A percentile compares a stretch with the other conserved stretches of the same genome.
Conservation (phyloP, 352 stramenopile species). For the Peronosclerospora sorghi region DNA sequence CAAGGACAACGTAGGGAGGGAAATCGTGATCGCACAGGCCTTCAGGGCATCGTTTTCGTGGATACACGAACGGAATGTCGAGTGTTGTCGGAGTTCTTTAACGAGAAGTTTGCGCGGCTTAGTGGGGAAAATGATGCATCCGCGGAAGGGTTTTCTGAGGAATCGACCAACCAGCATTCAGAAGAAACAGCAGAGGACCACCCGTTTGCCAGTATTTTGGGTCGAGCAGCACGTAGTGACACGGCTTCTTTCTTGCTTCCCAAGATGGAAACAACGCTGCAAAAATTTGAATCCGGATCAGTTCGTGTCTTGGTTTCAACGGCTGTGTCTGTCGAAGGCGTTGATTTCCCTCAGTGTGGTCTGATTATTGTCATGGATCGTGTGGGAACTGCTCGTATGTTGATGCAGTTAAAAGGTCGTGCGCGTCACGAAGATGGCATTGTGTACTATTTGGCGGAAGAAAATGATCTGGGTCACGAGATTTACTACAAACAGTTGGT, state of each 20-base stretch:
- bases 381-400: conserved; percentile 40
- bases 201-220: conserved; percentile 55
- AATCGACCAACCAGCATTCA: conserved; percentile 1
- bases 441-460: conserved; percentile 63
- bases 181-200: conserved; percentile 5
- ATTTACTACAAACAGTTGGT: conserved; percentile 39
- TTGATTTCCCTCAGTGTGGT: conserved; percentile 69
- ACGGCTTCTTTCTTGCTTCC: conserved; percentile 46
- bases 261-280: conserved; percentile 44
- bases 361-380: conserved; percentile 55
- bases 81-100: conserved; percentile 69
- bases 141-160: conserved; percentile 12
- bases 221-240: conserved; percentile 37
- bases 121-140: conserved; percentile 1
- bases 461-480: conserved; percentile 31
- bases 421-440: conserved; percentile 66
- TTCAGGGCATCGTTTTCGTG: conserved; percentile 82
- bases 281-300: conserved; percentile 41
- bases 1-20: not conserved
- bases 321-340: conserved; percentile 61
- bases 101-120: conserved; percentile 34
- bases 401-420: conserved; percentile 65
- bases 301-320: conserved; percentile 63
- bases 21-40: conserved; percentile 4
- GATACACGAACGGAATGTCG: conserved; percentile 71